Evolutionary conservation across 805 yeast species (phyloP).

Genomic region (Spathaspora hagerdaliae): DNA sequence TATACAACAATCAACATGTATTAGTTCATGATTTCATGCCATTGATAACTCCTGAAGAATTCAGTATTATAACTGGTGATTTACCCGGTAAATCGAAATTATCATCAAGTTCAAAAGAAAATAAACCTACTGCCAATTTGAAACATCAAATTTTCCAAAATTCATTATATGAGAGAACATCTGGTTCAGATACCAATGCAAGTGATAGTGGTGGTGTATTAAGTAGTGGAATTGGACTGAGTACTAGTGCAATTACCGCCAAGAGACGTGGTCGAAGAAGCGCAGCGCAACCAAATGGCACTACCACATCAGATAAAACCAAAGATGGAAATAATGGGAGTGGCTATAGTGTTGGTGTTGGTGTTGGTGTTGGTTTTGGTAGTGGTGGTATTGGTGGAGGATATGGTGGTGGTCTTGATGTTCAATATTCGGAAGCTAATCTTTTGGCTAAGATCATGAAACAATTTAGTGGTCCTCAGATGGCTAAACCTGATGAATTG

Average conservation of each 20-base stretch:
- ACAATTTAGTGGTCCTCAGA: slow-evolving; percentile 37
- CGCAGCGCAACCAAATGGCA: neutral
- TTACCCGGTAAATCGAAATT: slow-evolving; percentile 7
- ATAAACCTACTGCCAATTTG: slow-evolving; percentile 13
- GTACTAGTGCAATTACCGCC: slow-evolving; percentile 11
- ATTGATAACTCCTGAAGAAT: slow-evolving; percentile 32
- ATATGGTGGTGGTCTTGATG: slow-evolving; percentile 12
- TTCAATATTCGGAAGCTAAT: slow-evolving; percentile 29
- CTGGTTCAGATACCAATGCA: slow-evolving; percentile 38
- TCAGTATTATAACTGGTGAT: slow-evolving; percentile 37
- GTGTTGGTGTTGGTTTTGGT: neutral
- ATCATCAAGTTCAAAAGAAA: slow-evolving; percentile 6
- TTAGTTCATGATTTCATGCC: slow-evolving; percentile 41
- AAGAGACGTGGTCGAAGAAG: slow-evolving; percentile 40
- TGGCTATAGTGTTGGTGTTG: neutral
- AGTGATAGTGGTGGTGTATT: slow-evolving; percentile 13
- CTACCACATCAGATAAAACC: slow-evolving; percentile 11
- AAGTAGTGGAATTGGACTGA: slow-evolving; percentile 3
- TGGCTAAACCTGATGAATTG: slow-evolving; percentile 30
- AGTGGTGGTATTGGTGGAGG: neutral
- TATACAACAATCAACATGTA: slow-evolving; percentile 2
- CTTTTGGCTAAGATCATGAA: slow-evolving; percentile 41
- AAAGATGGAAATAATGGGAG: too few species aligned
- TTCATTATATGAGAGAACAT: slow-evolving; percentile 35
- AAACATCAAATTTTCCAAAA: slow-evolving; percentile 40